These are phyloP conservation scores for Nigrospora sphaerica DNA, from an alignment of 2,329 filamentous ascomycete genomes.

Conservation along the genomic window DNA sequence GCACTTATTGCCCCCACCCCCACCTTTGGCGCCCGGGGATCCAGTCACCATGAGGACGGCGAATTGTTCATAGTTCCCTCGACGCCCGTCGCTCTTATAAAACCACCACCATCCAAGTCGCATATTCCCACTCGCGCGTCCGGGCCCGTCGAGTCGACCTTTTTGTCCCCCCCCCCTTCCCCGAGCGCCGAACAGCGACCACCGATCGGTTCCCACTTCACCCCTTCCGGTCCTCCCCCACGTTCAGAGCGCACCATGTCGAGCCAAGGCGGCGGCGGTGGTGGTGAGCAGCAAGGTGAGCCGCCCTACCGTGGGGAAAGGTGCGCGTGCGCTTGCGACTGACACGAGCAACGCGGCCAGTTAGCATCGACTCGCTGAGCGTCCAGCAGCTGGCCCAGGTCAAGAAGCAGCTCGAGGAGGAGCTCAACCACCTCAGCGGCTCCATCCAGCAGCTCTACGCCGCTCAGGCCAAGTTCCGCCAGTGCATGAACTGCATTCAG, in stretches of 20 bases:
- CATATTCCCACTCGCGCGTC: background rate
- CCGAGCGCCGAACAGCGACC: background rate
- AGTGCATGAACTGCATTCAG: constrained; percentile 75
- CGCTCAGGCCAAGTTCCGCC: constrained; percentile 85
- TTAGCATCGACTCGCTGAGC: constrained; percentile 67
- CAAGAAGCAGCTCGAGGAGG: constrained; percentile 93
- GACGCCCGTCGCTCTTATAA: background rate
- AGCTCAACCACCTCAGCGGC: constrained; percentile 86
- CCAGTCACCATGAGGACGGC: too few relatives aligned
- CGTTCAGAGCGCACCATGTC: too few relatives aligned
- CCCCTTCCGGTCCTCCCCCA: too few relatives aligned
- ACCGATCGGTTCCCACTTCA: too few relatives aligned
- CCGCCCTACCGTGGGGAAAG: background rate
- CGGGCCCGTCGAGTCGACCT: too few relatives aligned
- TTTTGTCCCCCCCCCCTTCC: too few relatives aligned
- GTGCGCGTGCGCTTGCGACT: background rate
- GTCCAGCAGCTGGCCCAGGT: constrained; percentile 81
- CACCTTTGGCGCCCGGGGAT: too few relatives aligned
- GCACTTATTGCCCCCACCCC: too few relatives aligned
- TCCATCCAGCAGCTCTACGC: constrained; percentile 87
- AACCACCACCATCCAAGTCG: background rate
- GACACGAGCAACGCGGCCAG: constrained; percentile 20
- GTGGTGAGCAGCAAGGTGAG: background rate
- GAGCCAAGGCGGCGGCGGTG: constrained; percentile 1
- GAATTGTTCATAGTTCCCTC: too few relatives aligned